Conservation (phyloP, 2,329 filamentous ascomycete species). For the Penicillium paneum region DNA sequence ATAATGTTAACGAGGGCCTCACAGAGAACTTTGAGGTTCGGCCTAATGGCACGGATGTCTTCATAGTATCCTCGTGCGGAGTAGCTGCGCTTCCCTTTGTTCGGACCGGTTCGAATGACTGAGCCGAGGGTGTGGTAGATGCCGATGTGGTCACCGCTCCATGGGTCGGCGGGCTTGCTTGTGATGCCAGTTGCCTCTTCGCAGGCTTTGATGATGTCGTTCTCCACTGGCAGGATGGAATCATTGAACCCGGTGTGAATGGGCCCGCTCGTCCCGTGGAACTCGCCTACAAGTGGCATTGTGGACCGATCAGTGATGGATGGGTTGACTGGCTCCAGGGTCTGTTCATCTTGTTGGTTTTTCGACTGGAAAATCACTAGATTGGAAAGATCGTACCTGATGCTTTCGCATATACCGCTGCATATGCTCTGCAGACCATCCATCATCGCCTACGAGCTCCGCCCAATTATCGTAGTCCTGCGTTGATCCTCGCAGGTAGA, state of each 20-base stretch:
- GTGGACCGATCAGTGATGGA: constrained; percentile 18
- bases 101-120: constrained; percentile 30
- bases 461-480: constrained; percentile 37
- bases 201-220: constrained; percentile 20
- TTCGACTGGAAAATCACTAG: neutral
- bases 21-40: constrained; percentile 48
- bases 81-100: constrained; percentile 40
- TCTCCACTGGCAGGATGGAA: constrained; percentile 15
- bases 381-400: constrained; percentile 3
- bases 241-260: constrained; percentile 19
- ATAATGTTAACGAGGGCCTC: constrained; percentile 44
- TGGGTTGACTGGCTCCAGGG: constrained; percentile 27
- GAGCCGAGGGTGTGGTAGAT: constrained; percentile 35
- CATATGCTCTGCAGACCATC: constrained; percentile 25
- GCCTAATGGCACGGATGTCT: constrained; percentile 30
- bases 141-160: constrained; percentile 37
- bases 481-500: constrained; percentile 42
- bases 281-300: constrained; percentile 16
- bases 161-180: constrained; percentile 24
- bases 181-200: constrained; percentile 10
- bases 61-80: constrained; percentile 40
- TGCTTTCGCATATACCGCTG: constrained; percentile 28
- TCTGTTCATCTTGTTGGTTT: constrained; percentile 17
- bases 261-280: constrained; percentile 15
- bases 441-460: constrained; percentile 25